These are phyloP conservation scores for Heimioporus retisporus DNA, from an alignment of 1,284 basidiomycete species.

Conservation along the genomic window DNA sequence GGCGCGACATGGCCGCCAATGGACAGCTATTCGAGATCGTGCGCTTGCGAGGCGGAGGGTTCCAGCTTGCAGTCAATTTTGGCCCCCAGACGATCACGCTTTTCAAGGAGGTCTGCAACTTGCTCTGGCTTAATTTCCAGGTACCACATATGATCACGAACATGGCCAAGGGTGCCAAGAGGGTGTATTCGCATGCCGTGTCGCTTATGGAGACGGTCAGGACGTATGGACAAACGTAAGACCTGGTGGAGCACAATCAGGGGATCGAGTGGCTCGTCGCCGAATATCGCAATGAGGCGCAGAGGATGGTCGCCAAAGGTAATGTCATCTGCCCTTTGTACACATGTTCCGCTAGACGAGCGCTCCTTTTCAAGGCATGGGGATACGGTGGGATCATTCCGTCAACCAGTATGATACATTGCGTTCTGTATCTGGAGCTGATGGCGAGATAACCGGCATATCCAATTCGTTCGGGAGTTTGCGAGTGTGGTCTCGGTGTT, in stretches of 20 bases:
- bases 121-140: slow-evolving; percentile 96
- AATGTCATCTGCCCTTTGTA: slow-evolving; percentile 19
- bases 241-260: slow-evolving; percentile 89
- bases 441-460: slow-evolving; percentile 90
- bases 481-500: slow-evolving; percentile 92
- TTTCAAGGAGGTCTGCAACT: slow-evolving; percentile 98
- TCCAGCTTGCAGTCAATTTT: slow-evolving; percentile 95
- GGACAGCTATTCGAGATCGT: slow-evolving; percentile 98
- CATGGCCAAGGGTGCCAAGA: slow-evolving; percentile 98
- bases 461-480: slow-evolving; percentile 95
- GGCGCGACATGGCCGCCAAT: slow-evolving; percentile 91
- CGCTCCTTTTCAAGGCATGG: slow-evolving; percentile 70
- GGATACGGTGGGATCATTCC: slow-evolving; percentile 97
- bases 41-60: slow-evolving; percentile 82
- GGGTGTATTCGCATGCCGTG: slow-evolving; percentile 98
- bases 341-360: not conserved
- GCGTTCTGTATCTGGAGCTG: slow-evolving; percentile 75
- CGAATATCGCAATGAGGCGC: slow-evolving; percentile 91
- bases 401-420: slow-evolving; percentile 92
- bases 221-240: slow-evolving; percentile 95
- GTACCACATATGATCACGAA: slow-evolving; percentile 95
- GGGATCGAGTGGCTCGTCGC: slow-evolving; percentile 95
- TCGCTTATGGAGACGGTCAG: slow-evolving; percentile 98
- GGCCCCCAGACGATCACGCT: slow-evolving; percentile 98
- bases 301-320: slow-evolving; percentile 93